Evolutionary conservation across 257 asterid species (phyloP).

Genomic region (Nicotiana paniculata): DNA sequence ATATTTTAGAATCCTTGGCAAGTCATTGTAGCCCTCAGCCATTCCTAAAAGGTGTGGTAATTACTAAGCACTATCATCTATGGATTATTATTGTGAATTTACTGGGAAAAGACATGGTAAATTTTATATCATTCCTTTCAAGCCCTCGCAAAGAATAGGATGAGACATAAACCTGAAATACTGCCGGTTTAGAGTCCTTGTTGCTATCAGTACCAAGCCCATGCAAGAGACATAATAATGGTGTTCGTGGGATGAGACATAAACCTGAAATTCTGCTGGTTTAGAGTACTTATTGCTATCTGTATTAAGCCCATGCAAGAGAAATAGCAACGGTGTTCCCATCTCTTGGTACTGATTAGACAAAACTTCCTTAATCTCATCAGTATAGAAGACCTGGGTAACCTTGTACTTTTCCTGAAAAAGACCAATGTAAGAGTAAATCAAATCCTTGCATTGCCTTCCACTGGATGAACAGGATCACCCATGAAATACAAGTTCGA

Average conservation of each 20-base stretch:
- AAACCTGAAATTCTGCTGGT: conserved; percentile 88
- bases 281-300: conserved; percentile 76
- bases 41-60: neutral
- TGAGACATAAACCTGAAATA: neutral
- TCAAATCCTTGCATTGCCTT: conserved; percentile 1
- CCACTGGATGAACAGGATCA: neutral
- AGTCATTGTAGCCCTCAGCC: neutral
- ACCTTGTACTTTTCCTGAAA: conserved; percentile 79
- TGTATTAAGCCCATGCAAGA: conserved; percentile 84
- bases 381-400: conserved; percentile 48
- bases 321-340: conserved; percentile 74
- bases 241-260: conserved; percentile 33
- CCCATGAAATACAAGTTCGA: neutral
- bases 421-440: conserved; percentile 20
- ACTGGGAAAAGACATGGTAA: neutral
- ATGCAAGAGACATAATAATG: conserved; percentile 71
- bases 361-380: conserved; percentile 66
- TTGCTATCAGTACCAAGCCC: conserved; percentile 31
- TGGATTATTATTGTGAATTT: neutral
- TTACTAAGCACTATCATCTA: neutral
- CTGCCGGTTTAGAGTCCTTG: too few relatives aligned
- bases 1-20: neutral
- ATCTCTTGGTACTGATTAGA: conserved; percentile 48
- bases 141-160: neutral
- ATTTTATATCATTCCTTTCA: neutral